Evolutionary conservation across 768 basidiomycete genomes (phyloP), one percentile per base, ranked within the genome.

Genomic region (Auriscalpium orientale): DNA sequence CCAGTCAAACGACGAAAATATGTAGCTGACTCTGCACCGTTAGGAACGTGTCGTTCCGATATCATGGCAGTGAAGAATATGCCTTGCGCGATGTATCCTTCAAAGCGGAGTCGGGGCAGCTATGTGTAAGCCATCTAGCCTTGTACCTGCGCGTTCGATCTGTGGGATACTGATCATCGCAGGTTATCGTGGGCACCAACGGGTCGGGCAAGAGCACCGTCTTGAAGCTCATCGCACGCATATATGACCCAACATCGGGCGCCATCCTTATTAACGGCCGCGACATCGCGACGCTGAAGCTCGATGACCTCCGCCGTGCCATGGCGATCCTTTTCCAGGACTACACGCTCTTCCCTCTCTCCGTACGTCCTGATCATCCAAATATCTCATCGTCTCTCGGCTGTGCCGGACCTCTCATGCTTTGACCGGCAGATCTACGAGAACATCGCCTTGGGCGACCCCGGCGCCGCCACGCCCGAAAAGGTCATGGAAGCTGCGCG

Each of bases 141-240:
- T 28, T 28, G 5, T 5, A 28, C 22, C 22, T 5, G 22, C 22
- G 22, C 22, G 22, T 28, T 28, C n/a, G n/a, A n/a, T n/a, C 5
- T 28, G 22, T 28, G 22, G 22, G 22, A 28, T 28, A 28, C 22
- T 28, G 5, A 28, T 28, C 22, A 28, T 12, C 0, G 4, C 43
- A 89, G 87, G 77, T 90, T 38, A 84, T 91, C 45, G 86, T 91
- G 1, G 89, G 89, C 7, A 76, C 75, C 36, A 91, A 91, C 58
- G 89, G 89, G 6, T 87, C 85, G 0, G 89, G 74, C 1, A 91
- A 91, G 70, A 87, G 85, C 65, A 91, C 89, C 1, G 80, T 91
- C 49, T 71, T 91, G 45, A 91, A 91, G 66, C 74, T 91, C 47
- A 78, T 86, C 33, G 70, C 81, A 22, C 80, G 89, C 22, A 66